Evolutionary conservation across 305 asterid genomes (phyloP).

Genomic region (Withania somnifera): DNA sequence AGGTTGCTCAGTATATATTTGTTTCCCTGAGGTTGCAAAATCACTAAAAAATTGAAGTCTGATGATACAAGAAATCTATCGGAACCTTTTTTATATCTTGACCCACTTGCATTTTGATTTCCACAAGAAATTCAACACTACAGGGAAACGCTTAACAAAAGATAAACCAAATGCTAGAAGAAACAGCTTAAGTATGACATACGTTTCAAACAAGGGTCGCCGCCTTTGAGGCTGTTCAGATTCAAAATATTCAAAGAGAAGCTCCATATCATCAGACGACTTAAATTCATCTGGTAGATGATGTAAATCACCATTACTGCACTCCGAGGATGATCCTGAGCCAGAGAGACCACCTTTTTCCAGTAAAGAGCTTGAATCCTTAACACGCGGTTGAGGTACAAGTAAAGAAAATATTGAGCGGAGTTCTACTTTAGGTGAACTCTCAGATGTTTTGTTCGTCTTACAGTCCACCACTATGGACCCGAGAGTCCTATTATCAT

Average conservation of each 20-base stretch:
- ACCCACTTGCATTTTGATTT: not conserved
- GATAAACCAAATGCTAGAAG: not conserved
- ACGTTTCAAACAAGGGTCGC: conserved; percentile 20
- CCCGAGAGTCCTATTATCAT: not conserved
- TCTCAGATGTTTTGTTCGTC: conserved; percentile 2
- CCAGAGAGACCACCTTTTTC: not conserved
- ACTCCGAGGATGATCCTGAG: conserved; percentile 1
- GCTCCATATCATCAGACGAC: conserved; percentile 11
- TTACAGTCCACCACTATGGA: not conserved
- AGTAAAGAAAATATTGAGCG: conserved; percentile 7
- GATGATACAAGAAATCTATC: not conserved
- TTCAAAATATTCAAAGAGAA: conserved; percentile 23
- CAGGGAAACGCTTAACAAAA: not conserved
- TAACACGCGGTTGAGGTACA: conserved; percentile 8
- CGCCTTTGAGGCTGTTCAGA: conserved; percentile 22
- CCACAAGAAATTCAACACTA: not conserved
- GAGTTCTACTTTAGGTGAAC: not conserved
- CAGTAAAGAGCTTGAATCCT: not conserved
- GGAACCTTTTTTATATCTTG: not conserved
- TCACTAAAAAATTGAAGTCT: not conserved
- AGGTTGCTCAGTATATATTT: not conserved
- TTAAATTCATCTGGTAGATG: not conserved
- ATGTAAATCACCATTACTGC: not conserved
- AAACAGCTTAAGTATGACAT: conserved; percentile 1
- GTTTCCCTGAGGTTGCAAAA: not conserved